Conservation (phyloP, 2,329 filamentous ascomycete genomes). For the Blastomyces parvus region DNA sequence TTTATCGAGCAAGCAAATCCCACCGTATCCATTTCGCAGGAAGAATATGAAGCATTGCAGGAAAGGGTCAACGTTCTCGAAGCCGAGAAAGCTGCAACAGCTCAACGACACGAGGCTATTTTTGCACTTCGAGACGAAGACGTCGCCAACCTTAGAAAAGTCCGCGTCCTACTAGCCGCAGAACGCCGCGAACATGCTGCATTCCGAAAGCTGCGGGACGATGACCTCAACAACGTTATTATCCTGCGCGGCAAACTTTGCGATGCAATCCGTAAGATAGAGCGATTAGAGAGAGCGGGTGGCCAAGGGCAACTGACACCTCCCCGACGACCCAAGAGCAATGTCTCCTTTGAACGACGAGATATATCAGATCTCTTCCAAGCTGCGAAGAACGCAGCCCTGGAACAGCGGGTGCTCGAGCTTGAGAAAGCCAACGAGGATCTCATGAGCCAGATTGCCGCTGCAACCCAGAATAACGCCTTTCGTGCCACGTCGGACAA, state of each 20-base stretch:
- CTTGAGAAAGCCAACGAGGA: conserved; percentile 34
- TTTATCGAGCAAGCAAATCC: conserved; percentile 12
- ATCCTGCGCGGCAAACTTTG: conserved; percentile 32
- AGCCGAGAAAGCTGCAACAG: conserved; percentile 29
- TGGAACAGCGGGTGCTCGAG: conserved; percentile 36
- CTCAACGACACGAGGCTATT: conserved; percentile 32
- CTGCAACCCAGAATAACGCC: not conserved
- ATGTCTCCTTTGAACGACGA: conserved; percentile 24
- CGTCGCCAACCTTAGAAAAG: conserved; percentile 36
- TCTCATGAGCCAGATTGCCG: conserved; percentile 23
- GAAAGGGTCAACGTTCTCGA: conserved; percentile 27
- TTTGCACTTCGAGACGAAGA: conserved; percentile 36
- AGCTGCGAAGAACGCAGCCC: conserved; percentile 33
- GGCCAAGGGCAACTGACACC: conserved; percentile 15
- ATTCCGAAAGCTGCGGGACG: conserved; percentile 33
- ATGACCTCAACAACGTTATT: conserved; percentile 35
- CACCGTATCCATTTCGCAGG: conserved; percentile 25
- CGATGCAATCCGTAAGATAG: conserved; percentile 31
- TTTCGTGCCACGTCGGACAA: conserved; percentile 1
- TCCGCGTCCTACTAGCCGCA: conserved; percentile 32
- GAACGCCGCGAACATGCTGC: conserved; percentile 32
- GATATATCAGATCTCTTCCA: conserved; percentile 34
- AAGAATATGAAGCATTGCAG: conserved; percentile 28
- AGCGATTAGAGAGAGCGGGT: conserved; percentile 18
- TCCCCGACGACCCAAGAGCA: conserved; percentile 22